Conservation (phyloP, 768 basidiomycete genomes). For the Suillus sp. region DNA sequence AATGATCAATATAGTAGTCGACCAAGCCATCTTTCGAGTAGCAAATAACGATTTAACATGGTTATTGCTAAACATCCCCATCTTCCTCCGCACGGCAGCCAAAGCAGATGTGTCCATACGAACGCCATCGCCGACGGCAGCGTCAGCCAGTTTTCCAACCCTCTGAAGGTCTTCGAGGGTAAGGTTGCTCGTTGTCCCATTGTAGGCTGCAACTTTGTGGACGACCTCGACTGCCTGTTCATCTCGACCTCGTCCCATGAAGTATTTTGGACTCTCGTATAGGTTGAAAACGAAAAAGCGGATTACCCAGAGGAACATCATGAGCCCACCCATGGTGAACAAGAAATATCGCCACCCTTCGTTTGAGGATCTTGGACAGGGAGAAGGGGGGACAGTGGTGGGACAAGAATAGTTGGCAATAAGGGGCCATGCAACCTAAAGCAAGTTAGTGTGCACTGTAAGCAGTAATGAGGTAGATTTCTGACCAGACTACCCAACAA, state of each 20-base stretch:
- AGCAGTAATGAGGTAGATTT: background rate
- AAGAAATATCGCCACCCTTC: constrained; percentile 78
- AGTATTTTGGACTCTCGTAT: constrained; percentile 70
- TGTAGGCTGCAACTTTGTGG: constrained; percentile 61
- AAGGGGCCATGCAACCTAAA: constrained; percentile 70
- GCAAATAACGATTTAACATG: constrained; percentile 54
- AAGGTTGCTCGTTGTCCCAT: constrained; percentile 51
- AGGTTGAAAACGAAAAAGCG: constrained; percentile 70
- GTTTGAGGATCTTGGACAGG: constrained; percentile 57
- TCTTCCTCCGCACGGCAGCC: constrained; percentile 42
- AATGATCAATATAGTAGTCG: constrained; percentile 51
- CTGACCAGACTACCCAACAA: constrained; percentile 52
- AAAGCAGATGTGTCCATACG: constrained; percentile 37
- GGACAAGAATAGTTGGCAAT: constrained; percentile 68
- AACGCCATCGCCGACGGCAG: constrained; percentile 17
- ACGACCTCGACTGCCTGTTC: constrained; percentile 62
- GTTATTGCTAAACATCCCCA: constrained; percentile 39
- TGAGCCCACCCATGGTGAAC: constrained; percentile 72
- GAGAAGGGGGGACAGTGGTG: constrained; percentile 39
- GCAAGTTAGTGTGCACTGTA: background rate
- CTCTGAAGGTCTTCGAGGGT: constrained; percentile 51
- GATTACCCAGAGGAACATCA: constrained; percentile 59
- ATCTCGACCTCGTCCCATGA: constrained; percentile 69
- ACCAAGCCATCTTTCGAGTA: constrained; percentile 50
- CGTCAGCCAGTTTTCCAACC: constrained; percentile 18